Evolutionary conservation across 2,329 filamentous ascomycete genomes (phyloP).

Genomic region (Pseudovirgaria hyperparasitica): DNA sequence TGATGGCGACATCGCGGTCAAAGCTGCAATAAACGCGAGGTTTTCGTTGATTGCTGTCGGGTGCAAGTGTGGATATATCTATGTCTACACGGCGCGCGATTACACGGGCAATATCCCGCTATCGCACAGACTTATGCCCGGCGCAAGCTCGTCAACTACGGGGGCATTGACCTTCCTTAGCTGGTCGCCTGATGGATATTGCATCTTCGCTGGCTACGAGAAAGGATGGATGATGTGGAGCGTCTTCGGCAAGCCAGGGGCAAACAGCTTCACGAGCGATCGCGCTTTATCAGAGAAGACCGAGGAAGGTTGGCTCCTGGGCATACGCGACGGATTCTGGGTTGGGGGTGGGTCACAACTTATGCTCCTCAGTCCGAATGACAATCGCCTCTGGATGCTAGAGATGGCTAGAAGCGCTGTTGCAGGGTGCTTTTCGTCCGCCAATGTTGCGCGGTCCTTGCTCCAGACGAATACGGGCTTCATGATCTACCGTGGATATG

Average conservation of each 20-base stretch:
- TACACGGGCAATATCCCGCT: conserved; percentile 85
- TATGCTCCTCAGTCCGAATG: conserved; percentile 55
- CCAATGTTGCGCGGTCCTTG: conserved; percentile 80
- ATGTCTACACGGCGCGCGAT: conserved; percentile 86
- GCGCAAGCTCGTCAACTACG: conserved; percentile 53
- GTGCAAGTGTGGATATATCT: conserved; percentile 64
- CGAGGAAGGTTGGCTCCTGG: conserved; percentile 72
- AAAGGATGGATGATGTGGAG: conserved; percentile 95
- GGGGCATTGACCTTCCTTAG: conserved; percentile 61
- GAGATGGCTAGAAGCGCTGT: conserved; percentile 94
- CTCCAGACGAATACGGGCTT: conserved; percentile 79
- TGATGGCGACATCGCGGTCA: conserved; percentile 49
- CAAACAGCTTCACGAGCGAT: conserved; percentile 69
- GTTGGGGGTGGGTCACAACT: conserved; percentile 79
- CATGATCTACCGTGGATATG: conserved; percentile 88
- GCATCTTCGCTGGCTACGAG: conserved; percentile 85
- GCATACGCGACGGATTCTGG: conserved; percentile 70
- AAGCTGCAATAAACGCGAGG: conserved; percentile 78
- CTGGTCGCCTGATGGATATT: conserved; percentile 94
- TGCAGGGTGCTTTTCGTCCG: conserved; percentile 78
- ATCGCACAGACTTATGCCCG: conserved; percentile 64
- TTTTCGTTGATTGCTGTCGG: conserved; percentile 89
- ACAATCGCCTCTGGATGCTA: conserved; percentile 71
- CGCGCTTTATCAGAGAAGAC: conserved; percentile 50
- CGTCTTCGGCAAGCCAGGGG: conserved; percentile 84